These are phyloP conservation scores for Sordaria brevicollis DNA, from an alignment of 495 filamentous ascomycete species.

Conservation along the genomic window DNA sequence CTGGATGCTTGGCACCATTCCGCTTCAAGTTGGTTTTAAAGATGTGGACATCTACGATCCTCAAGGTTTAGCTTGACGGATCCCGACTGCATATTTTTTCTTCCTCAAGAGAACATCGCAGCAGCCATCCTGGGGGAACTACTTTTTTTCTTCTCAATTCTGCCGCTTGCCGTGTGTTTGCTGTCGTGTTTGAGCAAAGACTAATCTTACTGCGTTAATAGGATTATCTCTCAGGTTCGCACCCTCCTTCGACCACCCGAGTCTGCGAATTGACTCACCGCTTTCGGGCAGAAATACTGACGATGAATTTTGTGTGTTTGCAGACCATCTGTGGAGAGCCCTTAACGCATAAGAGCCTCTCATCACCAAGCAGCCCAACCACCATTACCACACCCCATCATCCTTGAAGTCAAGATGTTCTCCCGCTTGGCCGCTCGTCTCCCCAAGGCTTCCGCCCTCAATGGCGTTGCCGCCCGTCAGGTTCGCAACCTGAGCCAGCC, in stretches of 20 bases:
- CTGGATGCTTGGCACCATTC: background rate
- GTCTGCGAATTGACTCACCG: slow-evolving; percentile 33
- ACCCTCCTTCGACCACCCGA: slow-evolving; percentile 7
- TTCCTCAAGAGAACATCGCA: background rate
- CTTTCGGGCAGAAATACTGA: slow-evolving; percentile 23
- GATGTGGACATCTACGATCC: background rate
- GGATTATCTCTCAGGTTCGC: slow-evolving; percentile 91
- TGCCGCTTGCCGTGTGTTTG: background rate
- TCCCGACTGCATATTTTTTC: background rate
- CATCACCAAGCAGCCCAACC: slow-evolving; percentile 3
- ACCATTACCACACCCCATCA: slow-evolving; percentile 4
- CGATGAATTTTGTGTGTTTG: slow-evolving; percentile 11
- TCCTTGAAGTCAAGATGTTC: slow-evolving; percentile 49
- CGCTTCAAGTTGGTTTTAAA: background rate
- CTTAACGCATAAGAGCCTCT: slow-evolving; percentile 22
- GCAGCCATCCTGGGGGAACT: background rate
- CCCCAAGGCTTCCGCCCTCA: slow-evolving; percentile 27
- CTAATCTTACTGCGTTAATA: slow-evolving; percentile 25
- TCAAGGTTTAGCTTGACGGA: background rate
- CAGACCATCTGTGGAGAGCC: slow-evolving; percentile 98
- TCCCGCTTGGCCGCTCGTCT: slow-evolving; percentile 50
- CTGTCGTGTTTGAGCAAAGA: background rate
- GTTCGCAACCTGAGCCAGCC: slow-evolving; percentile 42
- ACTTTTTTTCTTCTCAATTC: background rate
- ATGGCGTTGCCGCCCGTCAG: slow-evolving; percentile 31